Evolutionary conservation across 75 land plant genomes (phyloP), one percentile per base, ranked within the genome.

Genomic region (Isoetes taiwanensis): DNA sequence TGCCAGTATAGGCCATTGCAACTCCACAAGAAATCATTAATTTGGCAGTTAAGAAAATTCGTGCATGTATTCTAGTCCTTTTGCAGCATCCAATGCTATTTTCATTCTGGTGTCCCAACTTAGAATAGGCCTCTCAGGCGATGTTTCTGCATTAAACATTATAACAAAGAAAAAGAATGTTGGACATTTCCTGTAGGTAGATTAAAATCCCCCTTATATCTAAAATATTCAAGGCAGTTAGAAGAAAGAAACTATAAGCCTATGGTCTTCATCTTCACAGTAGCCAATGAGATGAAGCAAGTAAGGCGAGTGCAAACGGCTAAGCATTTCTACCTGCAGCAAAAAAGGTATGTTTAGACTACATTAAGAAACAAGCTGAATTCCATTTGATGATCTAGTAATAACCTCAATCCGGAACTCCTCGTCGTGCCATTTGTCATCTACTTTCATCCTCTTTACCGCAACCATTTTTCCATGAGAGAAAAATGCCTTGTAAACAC

Each of bases 391-490:
- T n/a, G n/a, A n/a, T n/a, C n/a, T n/a, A n/a, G n/a, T n/a, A n/a
- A n/a, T n/a, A 21, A 77, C 91, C 91, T 86, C 91, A 43, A 79
- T 70, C 53, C 75, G 76, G 69, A 86, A 86, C 52, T 86, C 91
- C 37, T 70, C 76, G 29, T 83, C 91, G 28, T 86, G 86, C 32
- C 83, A 86, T 43, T 77, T 82, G 52, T 83, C 80, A 3, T 67
- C 59, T 30, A 65, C 70, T 74, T 82, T 80, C 75, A 86, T 69
- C 56, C 69, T 59, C 64, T 86, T 86, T 43, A 83, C 74, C 2
- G 91, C 91, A 37, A 70, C 73, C 35, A 66, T 71, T 42, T 72
- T 68, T 12, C 87, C 83, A 61, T 86, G 73, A 2, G 41, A 33
- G 1, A 86, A 68, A 17, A 75, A 72, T 29, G 80, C 87, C 43